A percentile compares a stretch with the other conserved stretches of the same genome.
These are phyloP conservation scores for Neofusicoccum parvum DNA, from an alignment of 2,329 filamentous ascomycete species.

Conservation along the genomic window DNA sequence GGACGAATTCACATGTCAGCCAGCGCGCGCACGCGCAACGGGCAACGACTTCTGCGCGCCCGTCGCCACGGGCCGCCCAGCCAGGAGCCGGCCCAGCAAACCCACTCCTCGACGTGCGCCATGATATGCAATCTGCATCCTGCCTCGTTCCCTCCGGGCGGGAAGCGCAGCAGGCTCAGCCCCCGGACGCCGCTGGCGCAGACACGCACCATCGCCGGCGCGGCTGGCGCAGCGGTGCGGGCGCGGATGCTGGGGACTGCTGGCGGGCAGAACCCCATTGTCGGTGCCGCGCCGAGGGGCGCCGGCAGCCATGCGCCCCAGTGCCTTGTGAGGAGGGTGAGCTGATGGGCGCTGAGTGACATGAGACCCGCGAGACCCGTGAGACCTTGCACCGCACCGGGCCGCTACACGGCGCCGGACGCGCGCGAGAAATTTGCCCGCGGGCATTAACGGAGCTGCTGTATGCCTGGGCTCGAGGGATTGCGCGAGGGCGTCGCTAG, in stretches of 20 bases:
- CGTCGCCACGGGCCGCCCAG: background rate
- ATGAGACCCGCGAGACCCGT: background rate
- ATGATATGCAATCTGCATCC: background rate
- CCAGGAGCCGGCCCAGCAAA: background rate
- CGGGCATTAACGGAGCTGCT: background rate
- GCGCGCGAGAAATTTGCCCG: background rate
- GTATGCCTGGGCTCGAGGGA: background rate
- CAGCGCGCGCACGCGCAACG: background rate
- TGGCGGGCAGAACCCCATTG: constrained; percentile 13
- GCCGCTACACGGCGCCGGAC: constrained; percentile 6
- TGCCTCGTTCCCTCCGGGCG: background rate
- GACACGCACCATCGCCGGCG: background rate
- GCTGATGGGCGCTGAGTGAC: constrained; percentile 5
- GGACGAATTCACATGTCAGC: constrained; percentile 16
- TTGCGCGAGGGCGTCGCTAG: background rate
- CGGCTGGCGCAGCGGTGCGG: background rate
- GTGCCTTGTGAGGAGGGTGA: background rate
- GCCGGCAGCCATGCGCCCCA: background rate
- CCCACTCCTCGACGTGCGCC: background rate
- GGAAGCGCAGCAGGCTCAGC: background rate
- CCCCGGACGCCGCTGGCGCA: background rate
- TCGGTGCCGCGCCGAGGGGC: background rate
- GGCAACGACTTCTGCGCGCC: background rate
- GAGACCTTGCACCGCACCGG: constrained; percentile 7
- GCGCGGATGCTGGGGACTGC: background rate